These are phyloP conservation scores for Camellia lanceoleosa DNA, from an alignment of 148 eudicot genomes.

Conservation along the genomic window DNA sequence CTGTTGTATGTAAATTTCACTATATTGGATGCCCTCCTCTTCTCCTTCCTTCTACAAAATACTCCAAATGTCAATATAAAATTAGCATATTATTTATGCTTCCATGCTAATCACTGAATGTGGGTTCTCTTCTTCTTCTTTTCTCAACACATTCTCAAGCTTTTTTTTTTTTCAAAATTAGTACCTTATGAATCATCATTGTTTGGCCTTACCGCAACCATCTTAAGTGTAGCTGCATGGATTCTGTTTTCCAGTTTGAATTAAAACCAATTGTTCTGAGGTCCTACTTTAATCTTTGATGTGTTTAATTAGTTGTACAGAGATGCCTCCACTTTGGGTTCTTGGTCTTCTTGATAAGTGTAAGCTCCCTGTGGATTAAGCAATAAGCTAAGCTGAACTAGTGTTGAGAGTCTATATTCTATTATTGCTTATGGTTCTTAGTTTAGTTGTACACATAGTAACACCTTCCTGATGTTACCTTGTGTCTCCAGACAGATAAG, in stretches of 20 bases:
- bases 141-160: background rate
- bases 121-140: background rate
- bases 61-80: background rate
- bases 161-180: background rate
- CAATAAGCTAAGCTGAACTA: background rate
- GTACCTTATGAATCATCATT: no score
- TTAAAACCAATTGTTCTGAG: no score
- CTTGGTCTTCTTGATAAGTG: background rate
- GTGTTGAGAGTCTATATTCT: background rate
- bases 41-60: background rate
- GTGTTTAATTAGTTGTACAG: background rate
- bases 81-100: background rate
- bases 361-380: background rate
- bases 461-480: conserved; percentile 1
- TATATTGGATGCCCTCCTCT: background rate
- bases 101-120: background rate
- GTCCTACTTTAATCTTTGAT: background rate
- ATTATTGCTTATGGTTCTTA: background rate
- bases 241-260: background rate
- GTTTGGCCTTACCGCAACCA: background rate
- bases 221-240: background rate
- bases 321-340: no score
- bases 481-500: conserved; percentile 11
- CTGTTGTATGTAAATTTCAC: background rate
- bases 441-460: background rate